phyloP scores from a whole-genome alignment of 345 rosid genomes.

The Gossypium sturtianum region DNA sequence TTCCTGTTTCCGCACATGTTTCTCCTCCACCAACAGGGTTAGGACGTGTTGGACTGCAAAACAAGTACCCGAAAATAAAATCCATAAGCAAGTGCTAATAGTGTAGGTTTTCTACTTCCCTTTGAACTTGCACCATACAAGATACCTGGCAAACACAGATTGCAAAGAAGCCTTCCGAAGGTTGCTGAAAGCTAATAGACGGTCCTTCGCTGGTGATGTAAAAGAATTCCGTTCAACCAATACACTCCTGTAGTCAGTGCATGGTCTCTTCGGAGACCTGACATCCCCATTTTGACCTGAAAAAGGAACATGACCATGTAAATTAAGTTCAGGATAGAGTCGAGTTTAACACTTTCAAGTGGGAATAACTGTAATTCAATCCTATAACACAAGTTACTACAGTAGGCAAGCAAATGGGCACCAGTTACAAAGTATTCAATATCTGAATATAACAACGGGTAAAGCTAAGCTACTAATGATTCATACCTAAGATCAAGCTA shows the following conservation, averaged over 20 bases:
- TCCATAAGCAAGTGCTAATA: constrained; percentile 8
- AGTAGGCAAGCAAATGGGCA: background rate
- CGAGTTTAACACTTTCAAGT: background rate
- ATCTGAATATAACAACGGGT: background rate
- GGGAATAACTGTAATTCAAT: background rate
- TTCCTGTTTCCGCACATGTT: constrained; percentile 97
- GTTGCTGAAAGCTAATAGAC: constrained; percentile 47
- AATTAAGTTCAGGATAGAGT: background rate
- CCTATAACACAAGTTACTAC: background rate
- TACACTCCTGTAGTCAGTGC: constrained; percentile 74
- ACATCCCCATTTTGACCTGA: constrained; percentile 87
- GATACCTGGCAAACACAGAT: constrained; percentile 81
- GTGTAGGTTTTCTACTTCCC: constrained; percentile 11
- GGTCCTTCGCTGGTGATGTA: constrained; percentile 78
- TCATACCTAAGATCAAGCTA: constrained; percentile 9
- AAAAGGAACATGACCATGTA: background rate
- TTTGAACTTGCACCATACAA: background rate
- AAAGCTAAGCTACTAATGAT: background rate
- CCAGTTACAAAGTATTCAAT: background rate
- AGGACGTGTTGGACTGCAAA: constrained; percentile 82
- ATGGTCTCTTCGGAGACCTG: constrained; percentile 63
- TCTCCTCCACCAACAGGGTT: constrained; percentile 96
- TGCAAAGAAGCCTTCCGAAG: constrained; percentile 69
- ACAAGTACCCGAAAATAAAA: constrained; percentile 3
- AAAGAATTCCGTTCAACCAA: constrained; percentile 80